These are phyloP conservation scores for Globisporangium polare DNA, from an alignment of 352 stramenopile genomes.

Conservation along the genomic window DNA sequence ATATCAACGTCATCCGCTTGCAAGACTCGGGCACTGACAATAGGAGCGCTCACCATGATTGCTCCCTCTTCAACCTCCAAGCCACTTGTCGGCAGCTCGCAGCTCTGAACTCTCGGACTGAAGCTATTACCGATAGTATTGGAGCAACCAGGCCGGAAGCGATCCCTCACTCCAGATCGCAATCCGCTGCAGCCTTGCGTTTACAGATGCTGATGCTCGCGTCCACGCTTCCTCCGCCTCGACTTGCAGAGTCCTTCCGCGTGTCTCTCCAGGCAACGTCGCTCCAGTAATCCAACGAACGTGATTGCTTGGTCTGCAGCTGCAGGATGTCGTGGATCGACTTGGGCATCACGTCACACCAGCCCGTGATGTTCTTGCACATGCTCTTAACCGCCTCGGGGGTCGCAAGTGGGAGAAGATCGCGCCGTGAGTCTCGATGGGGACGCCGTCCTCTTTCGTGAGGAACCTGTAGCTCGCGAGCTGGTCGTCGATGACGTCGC, in stretches of 20 bases:
- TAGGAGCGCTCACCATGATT: no score
- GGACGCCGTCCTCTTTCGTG: not conserved
- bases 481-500: constrained; percentile 21
- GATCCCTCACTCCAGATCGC: no score
- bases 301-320: not conserved
- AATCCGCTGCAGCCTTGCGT: no score
- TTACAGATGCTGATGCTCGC: no score
- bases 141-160: no score
- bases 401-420: constrained; percentile 8
- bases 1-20: no score
- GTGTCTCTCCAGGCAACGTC: not conserved
- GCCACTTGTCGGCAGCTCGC: no score
- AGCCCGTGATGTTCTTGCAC: constrained; percentile 13
- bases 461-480: constrained; percentile 32
- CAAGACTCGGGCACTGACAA: no score
- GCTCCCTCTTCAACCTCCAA: no score
- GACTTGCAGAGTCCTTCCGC: not conserved
- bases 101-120: no score
- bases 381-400: constrained; percentile 18
- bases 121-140: no score
- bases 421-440: not conserved
- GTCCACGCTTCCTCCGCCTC: no score
- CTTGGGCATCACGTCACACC: constrained; percentile 23
- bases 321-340: constrained; percentile 18
- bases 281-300: not conserved